Conservation (phyloP, 768 basidiomycete species). For the Leccinum uliginosum region DNA sequence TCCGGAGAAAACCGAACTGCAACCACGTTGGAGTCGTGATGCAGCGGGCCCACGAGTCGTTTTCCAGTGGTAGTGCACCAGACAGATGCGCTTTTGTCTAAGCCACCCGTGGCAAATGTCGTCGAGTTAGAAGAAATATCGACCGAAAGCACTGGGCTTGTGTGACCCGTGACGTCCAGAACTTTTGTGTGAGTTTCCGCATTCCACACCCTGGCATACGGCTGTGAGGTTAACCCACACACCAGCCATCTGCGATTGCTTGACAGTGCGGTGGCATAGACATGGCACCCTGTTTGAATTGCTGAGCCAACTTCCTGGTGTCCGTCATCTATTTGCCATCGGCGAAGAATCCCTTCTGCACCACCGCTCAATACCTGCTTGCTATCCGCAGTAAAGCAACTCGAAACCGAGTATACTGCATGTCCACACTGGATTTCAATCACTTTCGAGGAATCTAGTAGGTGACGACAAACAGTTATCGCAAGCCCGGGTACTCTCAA, state of each 20-base stretch:
- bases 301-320: background rate
- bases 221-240: background rate
- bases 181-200: background rate
- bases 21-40: background rate
- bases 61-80: background rate
- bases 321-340: constrained; percentile 1
- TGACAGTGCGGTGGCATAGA: background rate
- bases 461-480: background rate
- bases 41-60: background rate
- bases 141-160: background rate
- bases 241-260: background rate
- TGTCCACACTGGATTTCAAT: background rate
- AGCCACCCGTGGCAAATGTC: background rate
- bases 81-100: background rate
- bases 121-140: background rate
- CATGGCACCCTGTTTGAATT: background rate
- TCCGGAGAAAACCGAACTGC: background rate
- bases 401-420: background rate
- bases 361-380: constrained; percentile 2
- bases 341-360: background rate
- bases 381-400: background rate
- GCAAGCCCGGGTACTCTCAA: background rate
- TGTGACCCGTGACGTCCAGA: background rate
- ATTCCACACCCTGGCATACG: background rate
- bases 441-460: background rate